Conservation (phyloP, 257 asterid species). For the Solanum chmielewskii region DNA sequence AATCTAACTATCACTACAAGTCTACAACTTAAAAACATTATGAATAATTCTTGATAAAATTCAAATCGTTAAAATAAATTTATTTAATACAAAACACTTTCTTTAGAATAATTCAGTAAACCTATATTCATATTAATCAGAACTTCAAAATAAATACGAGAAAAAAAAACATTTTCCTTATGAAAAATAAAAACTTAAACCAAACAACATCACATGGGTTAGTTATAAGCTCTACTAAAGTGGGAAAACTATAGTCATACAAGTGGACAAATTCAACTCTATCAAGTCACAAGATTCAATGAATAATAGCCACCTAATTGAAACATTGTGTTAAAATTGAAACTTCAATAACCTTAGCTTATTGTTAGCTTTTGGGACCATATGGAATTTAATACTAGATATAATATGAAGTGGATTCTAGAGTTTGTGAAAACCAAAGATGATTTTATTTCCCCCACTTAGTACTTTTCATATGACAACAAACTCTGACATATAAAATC, state of each 20-base stretch:
- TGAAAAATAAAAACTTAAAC: background rate
- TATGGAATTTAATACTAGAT: background rate
- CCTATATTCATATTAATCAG: background rate
- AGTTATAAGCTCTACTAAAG: background rate
- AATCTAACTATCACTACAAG: background rate
- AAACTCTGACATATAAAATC: conserved; percentile 26
- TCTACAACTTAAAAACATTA: background rate
- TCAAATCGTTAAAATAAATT: no score
- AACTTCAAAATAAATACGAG: background rate
- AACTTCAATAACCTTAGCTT: background rate
- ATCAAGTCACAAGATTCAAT: background rate
- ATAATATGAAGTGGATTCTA: conserved; percentile 8
- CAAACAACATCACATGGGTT: background rate
- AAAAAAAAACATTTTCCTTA: background rate
- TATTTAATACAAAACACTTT: background rate
- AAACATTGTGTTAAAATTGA: background rate
- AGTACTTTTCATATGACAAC: conserved; percentile 17
- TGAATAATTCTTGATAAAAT: background rate
- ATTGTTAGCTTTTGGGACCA: background rate
- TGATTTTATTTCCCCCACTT: conserved; percentile 16
- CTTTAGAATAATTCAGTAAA: background rate
- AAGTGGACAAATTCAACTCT: background rate
- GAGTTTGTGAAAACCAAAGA: conserved; percentile 13
- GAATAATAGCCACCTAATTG: background rate
- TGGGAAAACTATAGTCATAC: background rate